Evolutionary conservation across 352 stramenopile genomes (phyloP), one percentile per base, ranked within the genome.

Genomic region (Phytophthora citrophthora): DNA sequence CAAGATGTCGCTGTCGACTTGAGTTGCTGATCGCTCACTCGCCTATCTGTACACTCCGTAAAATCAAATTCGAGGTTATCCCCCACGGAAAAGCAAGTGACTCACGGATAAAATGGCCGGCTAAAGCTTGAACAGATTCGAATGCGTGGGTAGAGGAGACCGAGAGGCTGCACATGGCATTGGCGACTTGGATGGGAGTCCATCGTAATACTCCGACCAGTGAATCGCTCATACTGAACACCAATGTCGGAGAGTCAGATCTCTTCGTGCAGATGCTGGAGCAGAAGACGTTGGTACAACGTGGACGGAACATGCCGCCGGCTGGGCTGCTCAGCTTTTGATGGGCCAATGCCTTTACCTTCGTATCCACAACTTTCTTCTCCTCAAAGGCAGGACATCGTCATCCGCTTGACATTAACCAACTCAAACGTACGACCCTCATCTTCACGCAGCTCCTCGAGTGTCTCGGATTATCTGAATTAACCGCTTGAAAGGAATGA

Each of bases 341-440:
- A 63, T 48, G 54, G 24, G 43, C 38, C 26, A 4, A 5, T 12
- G 40, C 56, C 63, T 71, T 67, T 71, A 71, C 61, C 51, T 8
- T 15, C 3, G 40, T 52, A 15, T 54, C 32, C 31, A 18, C 29
- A 63, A 32, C 23, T 26, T 40, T 11, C 29, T 34, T 34, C 29
- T 34, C 9, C 29, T 34, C 29, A 3, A 45, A 12, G 49, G 36
- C 48, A 48, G 39, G 61, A 57, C 61, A 64, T 70, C 54, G 46
- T 62, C 43, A 29, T 47, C 44, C 53, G 51, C 40, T 49, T 34
- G 39, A 12, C 23, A 12, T 5, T 36, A 31, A 24, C 36, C 11
- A 46, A 55, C 57, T 68, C 64, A 34, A 72, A 52, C 24, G 50
- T 5, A 72, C 64, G 64, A 72, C 12, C 36, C 50, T 43, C 62